Evolutionary conservation across 2,329 filamentous ascomycete species (phyloP).

Genomic region (Emmonsiellopsis sp.): DNA sequence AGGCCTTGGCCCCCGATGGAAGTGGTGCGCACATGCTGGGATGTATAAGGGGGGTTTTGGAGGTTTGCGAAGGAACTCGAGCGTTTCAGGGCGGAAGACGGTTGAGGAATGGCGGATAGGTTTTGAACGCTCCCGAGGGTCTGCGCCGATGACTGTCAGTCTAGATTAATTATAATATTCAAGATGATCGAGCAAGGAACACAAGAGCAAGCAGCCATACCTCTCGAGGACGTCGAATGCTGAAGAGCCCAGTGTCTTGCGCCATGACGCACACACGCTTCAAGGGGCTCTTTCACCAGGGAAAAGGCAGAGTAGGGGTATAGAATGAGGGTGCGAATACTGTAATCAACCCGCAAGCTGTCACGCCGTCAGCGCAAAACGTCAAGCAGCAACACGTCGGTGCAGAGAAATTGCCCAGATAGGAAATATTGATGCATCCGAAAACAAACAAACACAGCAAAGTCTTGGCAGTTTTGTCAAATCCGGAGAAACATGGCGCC

Average conservation of each 20-base stretch:
- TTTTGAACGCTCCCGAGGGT: constrained; percentile 78
- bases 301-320: neutral
- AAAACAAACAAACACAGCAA: neutral
- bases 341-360: neutral
- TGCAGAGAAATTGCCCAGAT: neutral
- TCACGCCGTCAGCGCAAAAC: neutral
- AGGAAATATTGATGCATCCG: neutral
- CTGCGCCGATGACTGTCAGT: constrained; percentile 26
- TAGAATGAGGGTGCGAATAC: neutral
- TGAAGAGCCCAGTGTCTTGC: constrained; percentile 81
- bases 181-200: neutral
- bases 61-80: constrained; percentile 67
- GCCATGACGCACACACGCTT: constrained; percentile 52
- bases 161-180: constrained; percentile 12
- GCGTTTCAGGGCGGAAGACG: constrained; percentile 88
- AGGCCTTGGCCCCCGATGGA: constrained; percentile 86
- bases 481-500: constrained; percentile 14
- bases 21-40: constrained; percentile 69
- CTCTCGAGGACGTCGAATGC: constrained; percentile 84
- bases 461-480: neutral
- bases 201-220: constrained; percentile 38
- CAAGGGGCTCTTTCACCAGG: constrained; percentile 21
- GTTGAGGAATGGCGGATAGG: constrained; percentile 80
- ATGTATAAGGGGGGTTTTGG: constrained; percentile 54
- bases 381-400: neutral